Conservation (phyloP, 2,329 filamentous ascomycete species). For the Epichloe hybrida region DNA sequence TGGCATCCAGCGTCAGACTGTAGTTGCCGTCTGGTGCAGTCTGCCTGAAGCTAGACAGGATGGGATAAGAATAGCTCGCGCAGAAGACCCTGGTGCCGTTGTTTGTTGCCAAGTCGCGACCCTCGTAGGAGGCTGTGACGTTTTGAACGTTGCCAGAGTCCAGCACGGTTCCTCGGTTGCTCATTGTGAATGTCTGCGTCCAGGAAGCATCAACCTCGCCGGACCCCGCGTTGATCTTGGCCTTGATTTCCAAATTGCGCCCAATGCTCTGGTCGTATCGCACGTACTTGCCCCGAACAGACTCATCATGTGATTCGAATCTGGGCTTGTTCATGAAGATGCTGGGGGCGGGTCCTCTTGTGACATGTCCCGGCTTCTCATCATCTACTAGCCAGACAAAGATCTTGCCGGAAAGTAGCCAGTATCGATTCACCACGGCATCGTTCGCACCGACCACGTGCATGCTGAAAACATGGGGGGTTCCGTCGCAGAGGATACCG, state of each 20-base stretch:
- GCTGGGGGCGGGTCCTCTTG: slow-evolving; percentile 19
- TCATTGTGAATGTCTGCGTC: slow-evolving; percentile 43
- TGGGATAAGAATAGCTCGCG: slow-evolving; percentile 8
- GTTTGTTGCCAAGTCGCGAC: slow-evolving; percentile 5
- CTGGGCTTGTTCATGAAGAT: neutral
- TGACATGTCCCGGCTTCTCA: slow-evolving; percentile 25
- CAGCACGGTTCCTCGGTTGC: slow-evolving; percentile 34
- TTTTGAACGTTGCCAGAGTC: slow-evolving; percentile 27
- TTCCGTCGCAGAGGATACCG: slow-evolving; percentile 50
- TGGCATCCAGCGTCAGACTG: slow-evolving; percentile 15
- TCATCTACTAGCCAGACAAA: slow-evolving; percentile 62
- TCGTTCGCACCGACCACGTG: slow-evolving; percentile 52
- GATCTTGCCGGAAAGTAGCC: slow-evolving; percentile 67
- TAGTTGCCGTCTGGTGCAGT: slow-evolving; percentile 1
- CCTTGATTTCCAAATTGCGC: slow-evolving; percentile 44
- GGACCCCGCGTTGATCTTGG: slow-evolving; percentile 31
- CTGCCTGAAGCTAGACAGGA: slow-evolving; percentile 1
- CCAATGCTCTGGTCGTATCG: slow-evolving; percentile 36
- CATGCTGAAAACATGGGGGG: slow-evolving; percentile 53
- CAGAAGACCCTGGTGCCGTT: neutral
- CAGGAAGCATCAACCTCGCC: slow-evolving; percentile 24
- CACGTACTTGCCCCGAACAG: neutral
- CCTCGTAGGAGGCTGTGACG: slow-evolving; percentile 8
- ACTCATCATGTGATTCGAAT: neutral
- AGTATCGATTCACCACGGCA: slow-evolving; percentile 32